Base-by-base conservation (phyloP, 768 basidiomycete species). In the Hirschioporus abietinus region DNA sequence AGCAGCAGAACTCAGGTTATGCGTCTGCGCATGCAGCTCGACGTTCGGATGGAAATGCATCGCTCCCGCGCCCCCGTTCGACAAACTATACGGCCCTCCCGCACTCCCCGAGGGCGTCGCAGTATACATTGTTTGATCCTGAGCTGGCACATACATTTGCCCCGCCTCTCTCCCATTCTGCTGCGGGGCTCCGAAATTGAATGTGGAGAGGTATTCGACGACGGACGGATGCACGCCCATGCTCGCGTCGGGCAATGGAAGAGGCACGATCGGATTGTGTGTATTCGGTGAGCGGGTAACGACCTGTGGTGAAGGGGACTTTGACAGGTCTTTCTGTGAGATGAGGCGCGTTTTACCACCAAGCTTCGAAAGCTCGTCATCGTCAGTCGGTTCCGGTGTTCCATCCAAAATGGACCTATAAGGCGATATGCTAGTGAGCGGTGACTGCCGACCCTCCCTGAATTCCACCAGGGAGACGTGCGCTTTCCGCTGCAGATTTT, bases 201-300 rank as follows among this genome's bases (percentile, higher is more conserved):
- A 92, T 7, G 90, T 86, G 60, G 82, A 82, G 65, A 92, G 75
- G 71, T 92, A 92, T 67, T 88, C 87, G 64, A 87, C 78, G 1
- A 92, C 83, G n/a, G 76, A 85, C 8, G 86, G 86, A 68, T 90
- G 84, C 23, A 88, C 79, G 24, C 81, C 79, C 26, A 82, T 78
- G 64, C 81, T 82, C 63, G 79, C 74, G 17, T 81, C 80, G 4
- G 84, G 79, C 57, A 92, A 73, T 1, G 89, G 89, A 6, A 92
- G 77, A 20, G 91, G 90, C 9, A 92, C 87, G 26, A 91, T 82
- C 1, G 90, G 90, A 70, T 90, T 88, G 61, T 81, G 82, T 10
- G 89, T 86, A n/a, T 79, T 84, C 8, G 91, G 91, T 8, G 90
- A 92, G 58, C 86, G 83, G 25, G 90, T 86, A 62, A 85, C 68